phyloP scores from a whole-genome alignment of 2,329 filamentous ascomycete genomes.

The Pseudogymnoascus sp. region DNA sequence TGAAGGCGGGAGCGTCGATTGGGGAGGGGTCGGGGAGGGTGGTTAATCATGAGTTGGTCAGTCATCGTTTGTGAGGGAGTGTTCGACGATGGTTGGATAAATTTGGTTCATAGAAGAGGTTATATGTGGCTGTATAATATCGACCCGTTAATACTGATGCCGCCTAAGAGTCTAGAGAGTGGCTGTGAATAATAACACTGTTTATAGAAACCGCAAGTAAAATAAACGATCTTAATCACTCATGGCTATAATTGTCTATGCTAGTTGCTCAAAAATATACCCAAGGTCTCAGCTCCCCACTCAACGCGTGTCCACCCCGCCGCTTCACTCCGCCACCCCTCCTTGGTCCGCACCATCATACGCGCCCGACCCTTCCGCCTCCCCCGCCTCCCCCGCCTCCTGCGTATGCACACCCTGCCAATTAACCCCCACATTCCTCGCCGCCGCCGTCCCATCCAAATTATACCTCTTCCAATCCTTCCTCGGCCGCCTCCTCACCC shows the following conservation, averaged over 20 bases:
- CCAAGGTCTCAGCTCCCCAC: neutral
- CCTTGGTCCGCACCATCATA: neutral
- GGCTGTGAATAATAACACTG: neutral
- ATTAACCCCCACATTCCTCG: too few species aligned
- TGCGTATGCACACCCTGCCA: too few species aligned
- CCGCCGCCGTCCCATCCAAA: too few species aligned
- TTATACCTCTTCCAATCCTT: too few species aligned
- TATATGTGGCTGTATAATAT: neutral
- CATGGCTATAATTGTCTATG: constrained; percentile 40
- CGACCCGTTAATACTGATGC: neutral
- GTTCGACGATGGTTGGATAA: neutral
- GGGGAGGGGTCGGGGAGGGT: neutral
- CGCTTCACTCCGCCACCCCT: neutral
- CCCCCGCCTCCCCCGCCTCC: too few species aligned
- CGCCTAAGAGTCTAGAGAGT: neutral
- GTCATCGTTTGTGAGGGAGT: neutral
- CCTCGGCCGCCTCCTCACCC: too few species aligned
- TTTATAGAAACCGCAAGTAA: neutral
- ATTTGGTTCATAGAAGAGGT: neutral
- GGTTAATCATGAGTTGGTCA: constrained; percentile 1
- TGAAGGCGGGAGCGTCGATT: neutral
- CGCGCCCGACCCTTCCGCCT: too few species aligned
- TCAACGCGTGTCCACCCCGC: neutral
- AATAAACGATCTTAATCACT: neutral
- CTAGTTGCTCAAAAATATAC: neutral